phyloP scores from a whole-genome alignment of 176 grass and related monocot species.

The Musa itinerans region DNA sequence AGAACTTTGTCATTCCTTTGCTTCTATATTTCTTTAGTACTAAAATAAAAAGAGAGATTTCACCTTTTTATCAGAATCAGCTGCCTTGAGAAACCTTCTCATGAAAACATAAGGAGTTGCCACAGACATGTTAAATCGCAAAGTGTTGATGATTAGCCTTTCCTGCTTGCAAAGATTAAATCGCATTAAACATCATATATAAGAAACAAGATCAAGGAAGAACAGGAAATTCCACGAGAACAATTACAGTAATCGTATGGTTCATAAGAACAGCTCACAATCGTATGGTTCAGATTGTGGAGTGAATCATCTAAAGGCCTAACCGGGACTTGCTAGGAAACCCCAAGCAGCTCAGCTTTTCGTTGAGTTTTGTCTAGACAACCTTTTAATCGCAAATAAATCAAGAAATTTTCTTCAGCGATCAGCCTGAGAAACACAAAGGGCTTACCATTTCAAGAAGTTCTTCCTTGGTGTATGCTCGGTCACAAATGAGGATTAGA shows the following conservation, averaged over 20 bases:
- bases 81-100: conserved; percentile 86
- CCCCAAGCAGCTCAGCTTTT: not conserved
- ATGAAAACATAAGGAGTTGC: conserved; percentile 85
- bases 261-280: not conserved
- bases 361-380: not conserved
- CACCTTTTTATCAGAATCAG: conserved; percentile 69
- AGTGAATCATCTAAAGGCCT: too few relatives aligned
- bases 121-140: conserved; percentile 79
- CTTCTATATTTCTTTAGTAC: not conserved
- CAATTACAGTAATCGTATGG: not conserved
- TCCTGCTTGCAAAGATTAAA: conserved; percentile 33
- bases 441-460: conserved; percentile 80
- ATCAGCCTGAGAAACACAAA: not conserved
- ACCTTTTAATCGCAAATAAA: too few relatives aligned
- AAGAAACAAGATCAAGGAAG: not conserved
- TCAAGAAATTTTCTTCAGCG: not conserved
- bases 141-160: conserved; percentile 46
- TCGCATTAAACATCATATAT: not conserved
- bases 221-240: not conserved
- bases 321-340: not conserved
- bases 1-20: conserved; percentile 4
- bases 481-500: conserved; percentile 68
- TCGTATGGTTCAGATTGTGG: not conserved
- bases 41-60: not conserved
- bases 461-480: conserved; percentile 54